Base-by-base conservation (phyloP, 1,139 yeast species). In the Saccharomyces pastorianus region DNA sequence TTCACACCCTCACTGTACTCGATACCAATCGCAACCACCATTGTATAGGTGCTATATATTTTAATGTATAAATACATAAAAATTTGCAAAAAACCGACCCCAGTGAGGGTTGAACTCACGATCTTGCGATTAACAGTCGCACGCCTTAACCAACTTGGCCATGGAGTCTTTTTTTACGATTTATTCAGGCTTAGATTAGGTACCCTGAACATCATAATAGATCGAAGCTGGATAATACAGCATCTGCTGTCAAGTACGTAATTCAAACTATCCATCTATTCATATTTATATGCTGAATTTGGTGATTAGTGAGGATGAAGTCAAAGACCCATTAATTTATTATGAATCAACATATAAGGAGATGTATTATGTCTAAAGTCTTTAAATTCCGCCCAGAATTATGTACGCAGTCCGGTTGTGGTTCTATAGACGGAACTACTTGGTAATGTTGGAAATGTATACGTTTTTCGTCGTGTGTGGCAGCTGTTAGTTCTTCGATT, bases 111-210 rank as follows among this genome's bases (percentile, higher is more conserved):
- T 64, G 70, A 66, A 66, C 70, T 65, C 70, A 60, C 69, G 70
- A 64, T 66, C 69, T 66, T 65, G 69, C 69, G 69, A 65, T 65
- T 65, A 66, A 66, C 69, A 66, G 69, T 66, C 70, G 69, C 69
- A 66, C 70, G 70, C 69, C 70, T 66, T 66, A 64, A 66, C 70
- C 70, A 66, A 65, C 70, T 66, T 66, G 70, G 70, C 70, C 70
- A 66, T 63, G 70, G 62, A 66, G 70, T 66, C 66, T 17, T 17
- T 17, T 7, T 32, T 32, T 32, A 7, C 17, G 38, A 11, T 2
- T n/a, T n/a, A n/a, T n/a, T n/a, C n/a, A n/a, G n/a, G n/a, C n/a
- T n/a, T n/a, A n/a, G n/a, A n/a, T n/a, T n/a, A n/a, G n/a, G n/a
- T n/a, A n/a, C n/a, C n/a, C n/a, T n/a, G n/a, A n/a, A n/a, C n/a